A percentile compares a stretch with the other conserved stretches of the same genome.
phyloP scores from a whole-genome alignment of 257 asterid species.

The Solanum megistacrolobum region DNA sequence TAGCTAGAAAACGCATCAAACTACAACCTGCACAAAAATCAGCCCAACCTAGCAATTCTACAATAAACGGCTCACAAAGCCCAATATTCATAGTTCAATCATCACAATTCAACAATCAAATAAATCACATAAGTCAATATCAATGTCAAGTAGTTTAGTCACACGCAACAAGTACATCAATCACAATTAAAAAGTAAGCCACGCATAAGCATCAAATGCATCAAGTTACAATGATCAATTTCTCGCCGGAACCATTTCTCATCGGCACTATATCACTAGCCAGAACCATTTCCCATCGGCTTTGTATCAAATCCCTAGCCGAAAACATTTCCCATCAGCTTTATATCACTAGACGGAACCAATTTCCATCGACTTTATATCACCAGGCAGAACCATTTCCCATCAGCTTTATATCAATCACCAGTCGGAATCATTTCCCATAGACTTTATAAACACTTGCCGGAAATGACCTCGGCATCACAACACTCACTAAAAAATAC shows the following conservation, averaged over 20 bases:
- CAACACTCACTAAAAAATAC: no score
- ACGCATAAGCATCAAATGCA: not conserved
- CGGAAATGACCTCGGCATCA: not conserved
- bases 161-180: not conserved
- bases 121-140: not conserved
- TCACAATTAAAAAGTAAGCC: no score
- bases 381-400: not conserved
- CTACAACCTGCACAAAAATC: not conserved
- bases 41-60: no score
- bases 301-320: no score
- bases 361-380: no score
- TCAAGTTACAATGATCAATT: not conserved
- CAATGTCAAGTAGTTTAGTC: not conserved
- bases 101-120: not conserved
- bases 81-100: not conserved
- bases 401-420: not conserved
- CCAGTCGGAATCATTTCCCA: not conserved
- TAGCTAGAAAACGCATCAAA: not conserved
- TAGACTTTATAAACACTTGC: not conserved
- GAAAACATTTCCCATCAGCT: fast-evolving
- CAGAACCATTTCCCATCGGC: no score
- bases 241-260: not conserved
- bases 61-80: not conserved
- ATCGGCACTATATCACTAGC: no score
- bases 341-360: not conserved